A percentile compares a stretch with the other conserved stretches of the same genome.
phyloP scores from a whole-genome alignment of 257 asterid species.

The Penstemon newberryi region DNA sequence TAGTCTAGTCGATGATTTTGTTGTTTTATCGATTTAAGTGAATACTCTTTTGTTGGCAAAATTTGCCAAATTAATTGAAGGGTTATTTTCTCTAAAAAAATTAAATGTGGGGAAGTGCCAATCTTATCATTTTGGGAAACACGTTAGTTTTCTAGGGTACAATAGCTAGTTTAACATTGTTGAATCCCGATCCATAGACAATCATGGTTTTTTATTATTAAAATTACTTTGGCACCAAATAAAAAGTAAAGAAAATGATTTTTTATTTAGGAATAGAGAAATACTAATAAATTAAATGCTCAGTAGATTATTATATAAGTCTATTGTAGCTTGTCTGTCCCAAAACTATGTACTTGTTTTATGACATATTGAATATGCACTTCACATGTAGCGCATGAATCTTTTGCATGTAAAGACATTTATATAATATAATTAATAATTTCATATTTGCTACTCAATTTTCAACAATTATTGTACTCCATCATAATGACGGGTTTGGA shows the following conservation, averaged over 20 bases:
- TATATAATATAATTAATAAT: neutral
- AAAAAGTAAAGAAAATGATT: neutral
- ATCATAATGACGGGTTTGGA: conserved; percentile 15
- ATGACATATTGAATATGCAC: conserved; percentile 6
- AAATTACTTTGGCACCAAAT: neutral
- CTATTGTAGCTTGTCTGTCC: neutral
- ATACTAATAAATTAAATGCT: neutral
- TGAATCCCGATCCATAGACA: conserved; percentile 42
- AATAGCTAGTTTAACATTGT: conserved; percentile 28
- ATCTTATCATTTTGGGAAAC: conserved; percentile 42
- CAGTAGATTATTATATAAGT: neutral
- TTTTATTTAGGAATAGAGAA: neutral
- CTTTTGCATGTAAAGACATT: neutral
- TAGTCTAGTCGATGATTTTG: too few relatives aligned
- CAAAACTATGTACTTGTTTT: neutral
- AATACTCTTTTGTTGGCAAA: too few relatives aligned
- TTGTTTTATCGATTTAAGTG: too few relatives aligned
- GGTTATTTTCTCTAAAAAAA: too few relatives aligned
- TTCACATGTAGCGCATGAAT: conserved; percentile 22
- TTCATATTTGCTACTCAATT: conserved; percentile 1
- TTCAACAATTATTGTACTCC: conserved; percentile 15
- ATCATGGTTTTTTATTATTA: conserved; percentile 8
- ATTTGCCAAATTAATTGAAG: too few relatives aligned
- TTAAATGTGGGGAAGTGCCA: conserved; percentile 12
- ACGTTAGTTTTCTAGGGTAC: conserved; percentile 38